Evolutionary conservation across 1,284 basidiomycete genomes (phyloP).

Genomic region (Chalciporus piperatoides): DNA sequence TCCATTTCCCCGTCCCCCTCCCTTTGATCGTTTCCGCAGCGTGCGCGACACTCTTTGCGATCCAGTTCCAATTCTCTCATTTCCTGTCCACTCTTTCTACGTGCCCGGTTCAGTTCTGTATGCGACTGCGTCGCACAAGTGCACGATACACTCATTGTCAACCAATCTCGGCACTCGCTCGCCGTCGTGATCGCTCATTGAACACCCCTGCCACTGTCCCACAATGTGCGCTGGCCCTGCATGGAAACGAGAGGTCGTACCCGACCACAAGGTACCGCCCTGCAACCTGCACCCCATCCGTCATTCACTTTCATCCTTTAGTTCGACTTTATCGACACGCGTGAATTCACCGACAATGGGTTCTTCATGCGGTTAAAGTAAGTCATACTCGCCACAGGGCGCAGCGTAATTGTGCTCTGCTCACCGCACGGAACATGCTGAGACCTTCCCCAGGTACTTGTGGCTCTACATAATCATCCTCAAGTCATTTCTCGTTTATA

Average conservation of each 20-base stretch:
- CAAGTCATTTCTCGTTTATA: constrained; percentile 94
- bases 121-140: constrained; percentile 65
- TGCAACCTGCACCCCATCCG: neutral
- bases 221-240: constrained; percentile 72
- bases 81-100: constrained; percentile 36
- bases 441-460: constrained; percentile 60
- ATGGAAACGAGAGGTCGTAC: constrained; percentile 97
- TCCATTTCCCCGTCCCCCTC: neutral
- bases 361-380: constrained; percentile 85
- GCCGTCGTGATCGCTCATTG: constrained; percentile 28
- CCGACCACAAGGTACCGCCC: constrained; percentile 86
- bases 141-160: constrained; percentile 29
- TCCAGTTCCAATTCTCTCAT: constrained; percentile 17
- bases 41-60: constrained; percentile 1
- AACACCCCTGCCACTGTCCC: constrained; percentile 14
- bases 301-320: constrained; percentile 32
- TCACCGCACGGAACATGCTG: neutral
- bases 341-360: constrained; percentile 87
- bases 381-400: constrained; percentile 28
- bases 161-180: constrained; percentile 23
- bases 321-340: constrained; percentile 97
- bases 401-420: neutral
- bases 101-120: constrained; percentile 29
- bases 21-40: constrained; percentile 1
- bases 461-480: constrained; percentile 90